Evolutionary conservation across 1,284 basidiomycete species (phyloP), one percentile per base, ranked within the genome.

Genomic region (Calocybe gambosa): DNA sequence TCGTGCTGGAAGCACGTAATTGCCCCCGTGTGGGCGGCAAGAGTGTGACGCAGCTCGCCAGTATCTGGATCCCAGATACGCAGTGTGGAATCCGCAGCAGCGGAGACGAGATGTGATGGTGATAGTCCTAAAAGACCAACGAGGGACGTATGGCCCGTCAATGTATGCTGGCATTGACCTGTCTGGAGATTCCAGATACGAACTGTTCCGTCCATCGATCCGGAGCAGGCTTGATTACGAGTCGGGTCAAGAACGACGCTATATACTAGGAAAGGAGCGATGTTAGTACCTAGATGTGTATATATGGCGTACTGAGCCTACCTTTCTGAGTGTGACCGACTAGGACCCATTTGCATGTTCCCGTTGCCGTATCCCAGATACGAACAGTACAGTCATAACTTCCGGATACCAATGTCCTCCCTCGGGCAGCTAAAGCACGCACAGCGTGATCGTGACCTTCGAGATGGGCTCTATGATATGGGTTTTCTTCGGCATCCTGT

Each of bases 1-100:
- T 96, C 93, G 58, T 96, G 93, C 66, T 93, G 89, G 78, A 96
- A 96, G 66, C 93, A 97, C 5, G 93, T 96, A 58, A 97, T 96
- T 9, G 93, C 93, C 18, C 92, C 93, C 2, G 88, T 85, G 64
- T 96, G 93, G 1, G 89, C 90, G 0, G 85, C 82, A 34, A 96
- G 77, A 0, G 84, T 83, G 58, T 93, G 85, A 28, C 78, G 80
- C 31, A 90, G 74, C 52, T 85, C 80, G 45, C 90, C 89, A 0
- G 78, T 82, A 35, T 84, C 80, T 1, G 92, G 88, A 59, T 96
- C 85, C 93, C 94, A 96, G 16, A 96, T 81, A 2, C 93, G 84
- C 12, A 97, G 70, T 0, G 91, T 93, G 13, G 90, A 90, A 63
- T 97, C 93, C 7, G 93, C 93, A 0, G 93, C 93, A 3, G 93